These are phyloP conservation scores for Termitomyces sp. DNA, from an alignment of 768 basidiomycete species.

Conservation along the genomic window DNA sequence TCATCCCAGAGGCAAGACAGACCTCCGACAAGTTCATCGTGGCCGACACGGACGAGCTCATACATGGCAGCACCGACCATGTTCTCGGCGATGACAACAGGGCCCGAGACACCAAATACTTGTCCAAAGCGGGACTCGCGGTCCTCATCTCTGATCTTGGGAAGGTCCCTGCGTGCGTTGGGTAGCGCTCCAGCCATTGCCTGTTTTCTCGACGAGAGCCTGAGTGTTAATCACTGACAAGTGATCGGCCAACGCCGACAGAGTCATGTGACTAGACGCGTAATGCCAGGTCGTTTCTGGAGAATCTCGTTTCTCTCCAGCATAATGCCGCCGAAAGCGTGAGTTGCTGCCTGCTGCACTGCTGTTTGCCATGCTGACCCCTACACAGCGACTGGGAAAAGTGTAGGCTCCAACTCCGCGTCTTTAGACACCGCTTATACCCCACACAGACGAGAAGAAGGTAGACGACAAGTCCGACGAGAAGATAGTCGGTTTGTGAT, in stretches of 20 bases:
- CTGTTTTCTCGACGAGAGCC: not conserved
- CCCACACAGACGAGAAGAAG: constrained; percentile 71
- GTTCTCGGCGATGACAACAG: constrained; percentile 95
- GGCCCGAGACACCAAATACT: constrained; percentile 95
- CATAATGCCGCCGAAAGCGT: constrained; percentile 94
- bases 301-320: constrained; percentile 14
- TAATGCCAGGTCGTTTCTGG: constrained; percentile 18
- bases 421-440: not conserved
- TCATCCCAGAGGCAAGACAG: constrained; percentile 15
- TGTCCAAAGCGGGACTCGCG: constrained; percentile 81
- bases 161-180: constrained; percentile 83
- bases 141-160: constrained; percentile 89
- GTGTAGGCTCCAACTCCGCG: constrained; percentile 45
- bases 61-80: constrained; percentile 97
- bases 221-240: not conserved
- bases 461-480: constrained; percentile 84
- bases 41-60: constrained; percentile 96
- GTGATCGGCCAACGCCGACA: constrained; percentile 15
- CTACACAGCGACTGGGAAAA: constrained; percentile 91
- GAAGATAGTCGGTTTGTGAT: constrained; percentile 76
- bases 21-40: constrained; percentile 98
- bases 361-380: constrained; percentile 10
- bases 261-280: constrained; percentile 27
- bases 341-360: constrained; percentile 28
- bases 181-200: constrained; percentile 89